Evolutionary conservation across 1,284 basidiomycete species (phyloP).

Genomic region (Leccinum cinnamomeum): DNA sequence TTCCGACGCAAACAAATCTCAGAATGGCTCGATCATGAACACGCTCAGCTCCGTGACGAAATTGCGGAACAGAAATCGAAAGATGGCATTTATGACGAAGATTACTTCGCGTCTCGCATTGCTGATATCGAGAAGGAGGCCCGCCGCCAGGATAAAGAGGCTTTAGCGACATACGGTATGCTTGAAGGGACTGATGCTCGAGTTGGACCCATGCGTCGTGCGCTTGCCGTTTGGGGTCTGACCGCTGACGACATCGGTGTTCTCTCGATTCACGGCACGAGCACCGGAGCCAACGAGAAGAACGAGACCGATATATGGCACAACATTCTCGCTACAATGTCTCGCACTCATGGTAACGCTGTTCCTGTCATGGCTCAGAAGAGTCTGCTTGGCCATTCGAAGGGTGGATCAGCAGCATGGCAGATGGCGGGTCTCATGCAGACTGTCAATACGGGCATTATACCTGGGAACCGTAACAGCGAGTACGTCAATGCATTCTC

Average conservation of each 20-base stretch:
- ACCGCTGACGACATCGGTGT: constrained; percentile 90
- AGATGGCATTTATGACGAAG: constrained; percentile 57
- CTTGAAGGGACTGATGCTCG: constrained; percentile 84
- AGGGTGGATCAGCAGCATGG: constrained; percentile 98
- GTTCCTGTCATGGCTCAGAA: constrained; percentile 98
- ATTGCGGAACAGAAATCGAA: constrained; percentile 60
- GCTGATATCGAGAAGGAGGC: constrained; percentile 89
- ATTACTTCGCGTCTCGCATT: constrained; percentile 73
- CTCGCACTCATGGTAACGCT: constrained; percentile 90
- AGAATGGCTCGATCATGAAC: constrained; percentile 91
- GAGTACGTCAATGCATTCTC: constrained; percentile 56
- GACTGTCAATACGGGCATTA: constrained; percentile 80
- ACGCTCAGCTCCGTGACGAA: constrained; percentile 79
- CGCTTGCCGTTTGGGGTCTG: constrained; percentile 95
- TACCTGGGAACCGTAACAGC: constrained; percentile 97
- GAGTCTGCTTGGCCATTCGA: constrained; percentile 93
- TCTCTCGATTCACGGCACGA: constrained; percentile 91
- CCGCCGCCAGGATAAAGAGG: constrained; percentile 86
- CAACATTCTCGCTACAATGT: constrained; percentile 85
- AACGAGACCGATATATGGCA: constrained; percentile 99
- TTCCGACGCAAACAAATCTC: constrained; percentile 94
- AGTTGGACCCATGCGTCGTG: constrained; percentile 89
- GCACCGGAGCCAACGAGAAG: constrained; percentile 97
- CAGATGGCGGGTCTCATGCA: constrained; percentile 94
- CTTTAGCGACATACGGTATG: constrained; percentile 90